Base-by-base conservation (phyloP, 108 stramenopile genomes). In the Cylindrotheca closterium region DNA sequence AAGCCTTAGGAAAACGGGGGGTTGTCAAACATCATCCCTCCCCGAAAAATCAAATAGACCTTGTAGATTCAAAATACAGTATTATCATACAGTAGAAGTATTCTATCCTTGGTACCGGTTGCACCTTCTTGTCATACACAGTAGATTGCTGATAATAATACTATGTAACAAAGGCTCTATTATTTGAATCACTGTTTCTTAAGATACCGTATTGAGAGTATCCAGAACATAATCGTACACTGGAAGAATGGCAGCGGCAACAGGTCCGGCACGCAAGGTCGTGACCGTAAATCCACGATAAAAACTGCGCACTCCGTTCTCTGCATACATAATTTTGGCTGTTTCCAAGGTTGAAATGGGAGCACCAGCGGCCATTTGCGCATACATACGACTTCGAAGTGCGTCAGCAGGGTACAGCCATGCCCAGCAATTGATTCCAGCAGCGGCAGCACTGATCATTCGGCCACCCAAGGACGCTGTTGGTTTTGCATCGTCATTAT, bases 181-280 rank as follows among this genome's bases (percentile, higher is more conserved):
- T n/a, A n/a, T n/a, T n/a, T n/a, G n/a, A n/a, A n/a, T n/a, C n/a
- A n/a, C n/a, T n/a, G n/a, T n/a, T n/a, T n/a, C n/a, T n/a, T n/a
- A n/a, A n/a, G n/a, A n/a, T n/a, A n/a, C n/a, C n/a, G n/a, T n/a
- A n/a, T n/a, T n/a, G n/a, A n/a, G n/a, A n/a, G n/a, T n/a, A n/a
- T 79, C 75, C 46, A 86, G 57, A 2, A 79, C 66, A 58, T 45
- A 65, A 60, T 92, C 90, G 45, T 92, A 92, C 2, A 92, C 83
- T 8, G 90, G 90, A 34, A 92, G 65, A 15, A 88, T 86, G 8
- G 78, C 77, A 2, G 90, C 90, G 2, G 91, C 87, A 24, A 92
- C 87, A 10, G 91, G 91, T 37, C 87, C 91, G 8, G 86, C 91
- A 19, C 91, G 68, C 21, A 83, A 59, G 0, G 89, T 78, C 7